Conservation (phyloP, 176 grass and related monocot genomes). For the Triticum turgidum region DNA sequence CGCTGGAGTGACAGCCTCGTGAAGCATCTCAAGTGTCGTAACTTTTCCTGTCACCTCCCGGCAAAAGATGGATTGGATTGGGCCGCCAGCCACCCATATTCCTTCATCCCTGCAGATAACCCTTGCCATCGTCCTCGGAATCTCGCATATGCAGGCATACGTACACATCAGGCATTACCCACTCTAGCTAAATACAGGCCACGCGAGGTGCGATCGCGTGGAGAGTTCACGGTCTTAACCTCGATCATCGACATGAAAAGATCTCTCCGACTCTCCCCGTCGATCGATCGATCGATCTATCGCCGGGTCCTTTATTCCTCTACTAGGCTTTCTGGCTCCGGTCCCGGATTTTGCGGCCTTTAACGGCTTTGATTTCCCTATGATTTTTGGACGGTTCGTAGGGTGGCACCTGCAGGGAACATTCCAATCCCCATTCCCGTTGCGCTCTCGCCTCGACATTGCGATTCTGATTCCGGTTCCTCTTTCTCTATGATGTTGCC, state of each 20-base stretch:
- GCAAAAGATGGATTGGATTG: slow-evolving; percentile 24
- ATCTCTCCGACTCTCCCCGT: slow-evolving; percentile 2
- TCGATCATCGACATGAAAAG: slow-evolving; percentile 38
- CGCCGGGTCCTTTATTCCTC: slow-evolving; percentile 34
- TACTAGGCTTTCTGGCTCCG: slow-evolving; percentile 11
- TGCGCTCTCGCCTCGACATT: neutral
- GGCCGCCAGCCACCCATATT: slow-evolving; percentile 33
- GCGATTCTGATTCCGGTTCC: slow-evolving; percentile 39
- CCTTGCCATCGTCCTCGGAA: slow-evolving; percentile 45
- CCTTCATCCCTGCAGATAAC: slow-evolving; percentile 39
- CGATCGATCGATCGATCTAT: neutral
- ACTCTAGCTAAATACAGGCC: neutral
- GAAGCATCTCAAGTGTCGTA: slow-evolving; percentile 43
- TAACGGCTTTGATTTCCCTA: slow-evolving; percentile 20
- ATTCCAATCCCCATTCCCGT: slow-evolving; percentile 14
- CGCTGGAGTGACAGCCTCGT: slow-evolving; percentile 40
- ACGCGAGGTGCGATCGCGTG: neutral
- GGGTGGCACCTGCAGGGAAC: slow-evolving; percentile 45
- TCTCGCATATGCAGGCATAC: slow-evolving; percentile 27
- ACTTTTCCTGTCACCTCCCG: slow-evolving; percentile 34
- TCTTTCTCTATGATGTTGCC: neutral
- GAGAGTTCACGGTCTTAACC: neutral
- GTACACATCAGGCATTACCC: neutral
- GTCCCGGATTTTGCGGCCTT: slow-evolving; percentile 29
- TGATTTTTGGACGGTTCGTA: slow-evolving; percentile 44